phyloP scores from a whole-genome alignment of 176 grass and related monocot species.

The Poa annua region DNA sequence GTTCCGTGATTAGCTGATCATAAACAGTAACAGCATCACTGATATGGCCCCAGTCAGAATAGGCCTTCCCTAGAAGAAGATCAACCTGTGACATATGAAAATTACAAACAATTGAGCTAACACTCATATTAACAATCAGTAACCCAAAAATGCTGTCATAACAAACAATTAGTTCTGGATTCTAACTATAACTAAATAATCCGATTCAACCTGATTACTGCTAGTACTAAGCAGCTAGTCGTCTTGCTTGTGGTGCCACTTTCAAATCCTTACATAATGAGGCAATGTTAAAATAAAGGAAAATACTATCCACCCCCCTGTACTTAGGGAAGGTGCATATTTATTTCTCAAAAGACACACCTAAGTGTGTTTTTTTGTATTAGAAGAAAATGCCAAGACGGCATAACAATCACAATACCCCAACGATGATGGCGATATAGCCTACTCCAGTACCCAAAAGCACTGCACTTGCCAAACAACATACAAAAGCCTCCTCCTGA shows the following conservation, averaged over 20 bases:
- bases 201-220: neutral
- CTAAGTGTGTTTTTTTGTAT: neutral
- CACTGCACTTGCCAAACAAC: neutral
- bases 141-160: neutral
- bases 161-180: conserved; percentile 11
- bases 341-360: neutral
- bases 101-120: neutral
- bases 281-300: neutral
- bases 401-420: neutral
- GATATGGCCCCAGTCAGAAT: conserved; percentile 87
- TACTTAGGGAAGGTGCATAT: neutral
- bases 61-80: conserved; percentile 89
- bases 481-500: neutral
- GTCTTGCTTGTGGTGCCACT: neutral
- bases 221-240: neutral
- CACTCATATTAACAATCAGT: neutral
- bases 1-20: conserved; percentile 81
- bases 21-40: conserved; percentile 90
- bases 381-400: neutral
- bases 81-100: conserved; percentile 64
- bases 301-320: neutral
- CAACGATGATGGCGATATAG: neutral
- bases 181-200: conserved; percentile 4
- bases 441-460: neutral
- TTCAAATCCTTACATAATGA: neutral